Conservation (phyloP, 192 early-diverging fungal species). For the Gorgonomyces haynaldii region DNA sequence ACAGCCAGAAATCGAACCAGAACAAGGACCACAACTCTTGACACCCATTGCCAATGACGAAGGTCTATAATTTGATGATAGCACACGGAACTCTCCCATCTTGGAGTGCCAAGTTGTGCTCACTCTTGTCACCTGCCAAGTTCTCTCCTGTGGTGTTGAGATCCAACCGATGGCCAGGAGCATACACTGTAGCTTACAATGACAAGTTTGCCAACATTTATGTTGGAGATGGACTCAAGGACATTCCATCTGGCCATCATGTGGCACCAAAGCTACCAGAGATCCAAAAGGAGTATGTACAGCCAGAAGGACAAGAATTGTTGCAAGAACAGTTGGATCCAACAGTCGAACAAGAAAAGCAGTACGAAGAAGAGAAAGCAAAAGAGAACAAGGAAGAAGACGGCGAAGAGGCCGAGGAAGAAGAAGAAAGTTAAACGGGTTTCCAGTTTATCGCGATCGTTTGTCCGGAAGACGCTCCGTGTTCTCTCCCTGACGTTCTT, state of each 20-base stretch:
- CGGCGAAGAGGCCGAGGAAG: constrained; percentile 26
- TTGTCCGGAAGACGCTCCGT: too few species aligned
- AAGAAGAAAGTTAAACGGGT: constrained; percentile 22
- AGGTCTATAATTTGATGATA: constrained; percentile 22
- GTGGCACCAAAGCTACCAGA: constrained; percentile 30
- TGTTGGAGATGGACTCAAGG: constrained; percentile 47
- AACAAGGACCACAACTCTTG: constrained; percentile 38
- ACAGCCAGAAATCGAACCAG: constrained; percentile 26
- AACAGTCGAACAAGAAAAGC: constrained; percentile 44
- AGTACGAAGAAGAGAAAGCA: constrained; percentile 38
- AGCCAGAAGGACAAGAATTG: constrained; percentile 20
- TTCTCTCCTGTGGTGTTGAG: constrained; percentile 42
- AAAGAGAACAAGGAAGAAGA: constrained; percentile 42
- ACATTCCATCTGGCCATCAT: constrained; percentile 15
- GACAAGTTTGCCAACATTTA: constrained; percentile 54
- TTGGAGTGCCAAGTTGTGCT: constrained; percentile 36
- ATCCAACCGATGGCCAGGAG: constrained; percentile 49
- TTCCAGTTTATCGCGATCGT: background rate
- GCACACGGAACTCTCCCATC: constrained; percentile 32
- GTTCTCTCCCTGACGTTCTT: too few species aligned
- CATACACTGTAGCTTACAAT: constrained; percentile 39
- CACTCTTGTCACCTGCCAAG: constrained; percentile 27
- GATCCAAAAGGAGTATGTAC: constrained; percentile 35
- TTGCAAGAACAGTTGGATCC: constrained; percentile 43
- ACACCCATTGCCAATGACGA: constrained; percentile 31